These are phyloP conservation scores for Arthrinium phaeospermum DNA, from an alignment of 2,329 filamentous ascomycete species.

Conservation along the genomic window DNA sequence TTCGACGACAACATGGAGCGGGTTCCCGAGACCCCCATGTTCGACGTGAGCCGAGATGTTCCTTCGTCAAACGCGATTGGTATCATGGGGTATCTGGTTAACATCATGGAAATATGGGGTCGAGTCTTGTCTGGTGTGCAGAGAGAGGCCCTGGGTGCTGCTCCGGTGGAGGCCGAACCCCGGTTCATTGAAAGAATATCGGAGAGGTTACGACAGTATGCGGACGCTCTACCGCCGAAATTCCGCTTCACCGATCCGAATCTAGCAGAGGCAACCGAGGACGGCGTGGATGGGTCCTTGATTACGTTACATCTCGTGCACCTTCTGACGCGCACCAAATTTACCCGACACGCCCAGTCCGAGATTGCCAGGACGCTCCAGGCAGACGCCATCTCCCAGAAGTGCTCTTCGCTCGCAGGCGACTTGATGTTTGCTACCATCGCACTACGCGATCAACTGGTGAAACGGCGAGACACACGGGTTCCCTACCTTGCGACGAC, in stretches of 20 bases:
- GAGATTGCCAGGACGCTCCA: slow-evolving; percentile 14
- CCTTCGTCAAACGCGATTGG: slow-evolving; percentile 44
- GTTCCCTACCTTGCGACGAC: slow-evolving; percentile 18
- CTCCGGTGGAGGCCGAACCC: slow-evolving; percentile 18
- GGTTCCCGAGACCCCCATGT: slow-evolving; percentile 60
- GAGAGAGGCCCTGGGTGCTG: slow-evolving; percentile 19
- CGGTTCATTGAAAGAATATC: slow-evolving; percentile 21
- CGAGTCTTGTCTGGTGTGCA: slow-evolving; percentile 30
- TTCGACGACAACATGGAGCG: slow-evolving; percentile 65
- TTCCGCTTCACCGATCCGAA: slow-evolving; percentile 19
- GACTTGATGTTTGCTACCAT: slow-evolving; percentile 17
- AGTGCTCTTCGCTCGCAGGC: slow-evolving; percentile 12
- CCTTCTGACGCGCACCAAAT: slow-evolving; percentile 21
- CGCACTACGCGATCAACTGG: slow-evolving; percentile 11
- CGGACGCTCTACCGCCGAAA: slow-evolving; percentile 19
- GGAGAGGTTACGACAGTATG: slow-evolving; percentile 23
- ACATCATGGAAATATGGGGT: slow-evolving; percentile 68
- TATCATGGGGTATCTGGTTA: slow-evolving; percentile 64
- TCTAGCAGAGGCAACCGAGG: slow-evolving; percentile 17
- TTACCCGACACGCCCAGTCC: slow-evolving; percentile 21
- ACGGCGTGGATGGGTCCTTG: slow-evolving; percentile 20
- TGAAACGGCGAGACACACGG: not conserved
- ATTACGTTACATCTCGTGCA: slow-evolving; percentile 20
- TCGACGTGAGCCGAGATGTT: slow-evolving; percentile 52
- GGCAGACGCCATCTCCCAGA: slow-evolving; percentile 17